A percentile compares a stretch with the other conserved stretches of the same genome.
These are phyloP conservation scores for Hericium erinaceus DNA, from an alignment of 768 basidiomycete genomes.

Conservation along the genomic window DNA sequence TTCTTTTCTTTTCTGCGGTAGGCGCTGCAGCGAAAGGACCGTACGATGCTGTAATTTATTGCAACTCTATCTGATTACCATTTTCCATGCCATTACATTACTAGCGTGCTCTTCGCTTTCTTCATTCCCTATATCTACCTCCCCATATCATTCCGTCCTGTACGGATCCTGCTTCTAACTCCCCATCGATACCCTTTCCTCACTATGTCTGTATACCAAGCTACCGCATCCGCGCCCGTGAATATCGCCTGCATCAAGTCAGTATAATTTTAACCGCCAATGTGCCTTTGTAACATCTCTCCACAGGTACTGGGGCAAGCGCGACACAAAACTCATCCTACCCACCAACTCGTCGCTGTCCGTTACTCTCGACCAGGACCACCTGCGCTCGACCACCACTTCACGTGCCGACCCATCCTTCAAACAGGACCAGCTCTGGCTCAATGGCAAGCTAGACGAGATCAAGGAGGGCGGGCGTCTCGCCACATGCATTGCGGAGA, in stretches of 20 bases:
- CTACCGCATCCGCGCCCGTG: slow-evolving; percentile 87
- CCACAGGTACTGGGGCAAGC: slow-evolving; percentile 95
- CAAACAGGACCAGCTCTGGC: slow-evolving; percentile 76
- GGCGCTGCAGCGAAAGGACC: background rate
- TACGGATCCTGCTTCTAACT: slow-evolving; percentile 6
- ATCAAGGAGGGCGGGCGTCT: slow-evolving; percentile 77
- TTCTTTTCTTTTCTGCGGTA: background rate
- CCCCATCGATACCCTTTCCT: background rate
- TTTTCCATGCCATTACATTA: background rate
- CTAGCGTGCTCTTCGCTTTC: slow-evolving; percentile 16
- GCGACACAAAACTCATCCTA: slow-evolving; percentile 88
- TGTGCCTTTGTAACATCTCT: slow-evolving; percentile 3
- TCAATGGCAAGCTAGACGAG: slow-evolving; percentile 87
- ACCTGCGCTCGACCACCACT: slow-evolving; percentile 88
- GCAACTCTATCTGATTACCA: background rate
- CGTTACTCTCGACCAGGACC: slow-evolving; percentile 93
- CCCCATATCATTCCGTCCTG: background rate
- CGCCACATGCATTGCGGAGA: slow-evolving; percentile 77
- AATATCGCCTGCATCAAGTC: slow-evolving; percentile 99
- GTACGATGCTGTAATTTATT: background rate
- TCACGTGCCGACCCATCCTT: slow-evolving; percentile 77
- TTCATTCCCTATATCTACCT: background rate
- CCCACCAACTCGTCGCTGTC: slow-evolving; percentile 99
- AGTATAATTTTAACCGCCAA: slow-evolving; percentile 11
- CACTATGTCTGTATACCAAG: slow-evolving; percentile 61